phyloP scores from a whole-genome alignment of 2,329 filamentous ascomycete species.

The Xylariaceae sp. region DNA sequence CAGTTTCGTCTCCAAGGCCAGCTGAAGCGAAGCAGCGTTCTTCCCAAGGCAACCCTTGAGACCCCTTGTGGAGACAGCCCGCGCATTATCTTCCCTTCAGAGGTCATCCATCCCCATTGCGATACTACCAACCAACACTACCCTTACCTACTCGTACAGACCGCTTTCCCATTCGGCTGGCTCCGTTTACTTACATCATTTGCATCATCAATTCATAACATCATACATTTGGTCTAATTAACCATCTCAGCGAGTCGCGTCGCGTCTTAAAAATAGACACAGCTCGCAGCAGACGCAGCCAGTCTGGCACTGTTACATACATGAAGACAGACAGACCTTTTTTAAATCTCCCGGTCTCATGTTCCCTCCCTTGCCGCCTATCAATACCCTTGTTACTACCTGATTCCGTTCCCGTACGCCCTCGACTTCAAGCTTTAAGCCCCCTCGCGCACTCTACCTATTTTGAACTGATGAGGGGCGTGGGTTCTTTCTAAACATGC shows the following conservation, averaged over 20 bases:
- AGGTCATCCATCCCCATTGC: not conserved
- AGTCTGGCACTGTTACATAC: constrained; percentile 4
- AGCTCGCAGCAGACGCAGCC: not conserved
- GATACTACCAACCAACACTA: no score
- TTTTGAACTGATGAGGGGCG: no score
- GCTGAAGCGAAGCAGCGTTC: constrained; percentile 9
- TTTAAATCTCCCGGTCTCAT: no score
- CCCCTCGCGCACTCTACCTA: not conserved
- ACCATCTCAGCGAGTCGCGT: constrained; percentile 12
- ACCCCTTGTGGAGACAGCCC: constrained; percentile 7
- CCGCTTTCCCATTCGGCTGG: no score
- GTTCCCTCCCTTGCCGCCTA: not conserved
- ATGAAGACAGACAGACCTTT: no score
- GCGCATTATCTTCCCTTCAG: not conserved
- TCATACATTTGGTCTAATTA: constrained; percentile 5
- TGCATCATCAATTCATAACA: constrained; percentile 12
- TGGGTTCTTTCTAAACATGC: constrained; percentile 1
- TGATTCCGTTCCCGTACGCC: not conserved
- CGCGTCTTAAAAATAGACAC: constrained; percentile 20
- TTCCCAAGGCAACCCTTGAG: constrained; percentile 3
- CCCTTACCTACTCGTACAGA: no score
- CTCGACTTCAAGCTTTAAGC: not conserved
- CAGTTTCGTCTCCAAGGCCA: constrained; percentile 16
- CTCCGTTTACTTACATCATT: not conserved
- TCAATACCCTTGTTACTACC: not conserved